Base-by-base conservation (phyloP, 1,284 basidiomycete species). In the Apiotrichum veenhuisii region DNA sequence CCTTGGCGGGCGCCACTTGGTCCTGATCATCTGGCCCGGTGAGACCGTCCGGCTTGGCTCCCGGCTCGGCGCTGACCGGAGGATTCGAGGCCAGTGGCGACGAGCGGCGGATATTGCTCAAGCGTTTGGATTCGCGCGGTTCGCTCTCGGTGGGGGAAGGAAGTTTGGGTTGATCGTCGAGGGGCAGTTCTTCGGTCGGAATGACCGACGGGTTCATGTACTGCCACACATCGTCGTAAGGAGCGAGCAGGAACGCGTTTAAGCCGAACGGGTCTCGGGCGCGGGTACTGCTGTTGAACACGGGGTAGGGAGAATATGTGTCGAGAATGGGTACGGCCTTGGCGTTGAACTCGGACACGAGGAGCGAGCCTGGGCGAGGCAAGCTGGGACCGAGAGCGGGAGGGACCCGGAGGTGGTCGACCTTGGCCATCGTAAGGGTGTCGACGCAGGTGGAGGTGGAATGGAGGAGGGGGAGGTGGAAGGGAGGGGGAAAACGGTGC, bases 261-360 rank as follows among this genome's bases (percentile, higher is more conserved):
- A 76, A 58, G 5, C 67, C 68, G 48, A 70, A 70, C 0, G 74
- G 72, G 57, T 76, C 74, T 3, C 61, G 27, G 5, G 59, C 53
- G 38, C 55, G 51, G 12, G 25, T 20, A 15, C 61, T 54, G 23
- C 62, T 66, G 17, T 65, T 63, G 49, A 75, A 63, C 5, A 63
- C 59, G 0, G 73, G 73, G 55, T 71, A 75, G n/a, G 73, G 73
- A 10, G 71, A 71, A 57, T 73, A 75, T 8, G 71, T 54, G 47
- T 58, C 52, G 52, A 58, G 54, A 11, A 61, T 52, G 40, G 43
- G 44, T 15, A 52, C 43, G 3, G 51, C 38, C 38, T 50, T 45
- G 11, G 46, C 26, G 38, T 50, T 48, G 20, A 50, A 53, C 20
- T 60, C 37, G 23, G 38, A 20, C 8, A 53, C 40, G 53, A 46